Conservation (phyloP, 2,329 filamentous ascomycete species). For the Hymenoscyphus infarciens region DNA sequence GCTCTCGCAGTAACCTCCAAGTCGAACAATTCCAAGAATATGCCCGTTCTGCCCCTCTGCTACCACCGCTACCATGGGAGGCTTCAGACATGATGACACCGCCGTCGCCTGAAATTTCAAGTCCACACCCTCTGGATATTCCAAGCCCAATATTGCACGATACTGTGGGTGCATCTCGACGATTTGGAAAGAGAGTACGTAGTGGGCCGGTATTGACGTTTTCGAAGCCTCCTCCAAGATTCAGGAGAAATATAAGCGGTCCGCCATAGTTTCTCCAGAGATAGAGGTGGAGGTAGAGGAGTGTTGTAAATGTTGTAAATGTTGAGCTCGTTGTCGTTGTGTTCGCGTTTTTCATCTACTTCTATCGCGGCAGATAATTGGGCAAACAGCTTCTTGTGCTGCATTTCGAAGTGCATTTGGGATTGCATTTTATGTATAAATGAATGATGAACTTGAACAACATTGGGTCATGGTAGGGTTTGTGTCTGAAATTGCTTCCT, state of each 20-base stretch:
- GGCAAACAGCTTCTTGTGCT: too few relatives aligned
- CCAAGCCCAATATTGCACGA: conserved; percentile 6
- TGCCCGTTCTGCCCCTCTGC: conserved; percentile 21
- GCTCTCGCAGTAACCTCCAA: conserved; percentile 2
- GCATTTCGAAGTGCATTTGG: too few relatives aligned
- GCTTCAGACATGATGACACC: background rate
- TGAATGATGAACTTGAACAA: too few relatives aligned
- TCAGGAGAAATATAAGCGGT: conserved; percentile 18
- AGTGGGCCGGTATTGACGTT: conserved; percentile 21
- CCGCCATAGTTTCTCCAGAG: background rate
- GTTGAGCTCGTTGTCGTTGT: background rate
- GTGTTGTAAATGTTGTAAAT: background rate
- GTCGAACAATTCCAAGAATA: background rate
- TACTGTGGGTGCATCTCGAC: conserved; percentile 3
- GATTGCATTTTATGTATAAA: too few relatives aligned
- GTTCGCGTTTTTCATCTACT: too few relatives aligned
- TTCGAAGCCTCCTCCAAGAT: conserved; percentile 17
- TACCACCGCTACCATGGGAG: conserved; percentile 8
- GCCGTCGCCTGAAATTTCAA: background rate
- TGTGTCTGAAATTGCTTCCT: too few relatives aligned
- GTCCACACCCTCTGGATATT: background rate
- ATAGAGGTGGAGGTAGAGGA: background rate
- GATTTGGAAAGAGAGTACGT: conserved; percentile 16
- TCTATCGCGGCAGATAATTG: too few relatives aligned
- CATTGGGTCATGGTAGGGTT: too few relatives aligned